A percentile compares a stretch with the other conserved stretches of the same genome.
phyloP scores from a whole-genome alignment of 2,329 filamentous ascomycete species.

The Colletotrichum limetticola region DNA sequence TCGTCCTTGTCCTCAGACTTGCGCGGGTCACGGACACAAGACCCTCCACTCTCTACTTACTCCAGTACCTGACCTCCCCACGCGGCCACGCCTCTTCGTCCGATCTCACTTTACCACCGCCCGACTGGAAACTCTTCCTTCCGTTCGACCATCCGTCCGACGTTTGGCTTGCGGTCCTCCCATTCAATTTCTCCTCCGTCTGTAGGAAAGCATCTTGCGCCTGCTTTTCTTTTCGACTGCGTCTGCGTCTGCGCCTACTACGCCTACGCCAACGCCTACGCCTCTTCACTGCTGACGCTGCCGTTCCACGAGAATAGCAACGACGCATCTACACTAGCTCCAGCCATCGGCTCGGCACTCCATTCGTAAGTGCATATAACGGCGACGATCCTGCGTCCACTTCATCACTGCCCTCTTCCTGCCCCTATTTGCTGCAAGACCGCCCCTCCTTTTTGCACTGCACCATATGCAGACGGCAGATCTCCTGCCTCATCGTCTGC shows the following conservation, averaged over 20 bases:
- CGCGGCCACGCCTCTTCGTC: constrained; percentile 26
- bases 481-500: constrained; percentile 21
- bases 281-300: not conserved
- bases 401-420: not conserved
- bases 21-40: constrained; percentile 18
- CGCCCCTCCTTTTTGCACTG: constrained; percentile 10
- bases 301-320: constrained; percentile 25
- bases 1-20: constrained; percentile 7
- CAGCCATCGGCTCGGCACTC: not conserved
- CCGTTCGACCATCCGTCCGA: constrained; percentile 25
- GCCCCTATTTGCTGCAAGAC: constrained; percentile 15
- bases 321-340: not conserved
- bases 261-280: not conserved
- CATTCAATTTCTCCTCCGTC: not conserved
- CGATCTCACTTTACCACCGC: constrained; percentile 18
- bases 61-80: not conserved
- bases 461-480: constrained; percentile 21
- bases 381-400: not conserved
- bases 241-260: not conserved
- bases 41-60: not conserved
- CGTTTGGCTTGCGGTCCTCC: constrained; percentile 19
- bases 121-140: constrained; percentile 22
- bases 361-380: constrained; percentile 26
- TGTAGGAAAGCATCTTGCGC: not conserved
- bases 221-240: constrained; percentile 11